Conservation (phyloP, 345 rosid species). For the Boechera stricta region DNA sequence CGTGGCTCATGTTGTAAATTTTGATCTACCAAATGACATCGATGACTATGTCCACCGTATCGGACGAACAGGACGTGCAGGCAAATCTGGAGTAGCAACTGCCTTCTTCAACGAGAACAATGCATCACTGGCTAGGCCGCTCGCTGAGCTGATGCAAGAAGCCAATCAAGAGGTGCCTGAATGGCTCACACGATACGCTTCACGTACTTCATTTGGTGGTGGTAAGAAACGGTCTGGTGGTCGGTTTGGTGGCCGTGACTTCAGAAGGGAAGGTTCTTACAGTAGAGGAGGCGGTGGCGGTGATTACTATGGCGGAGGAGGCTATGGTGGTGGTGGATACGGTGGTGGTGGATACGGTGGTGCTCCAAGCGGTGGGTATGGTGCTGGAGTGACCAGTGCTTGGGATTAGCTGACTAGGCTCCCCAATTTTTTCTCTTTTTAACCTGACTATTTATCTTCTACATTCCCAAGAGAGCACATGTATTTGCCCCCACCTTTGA, state of each 20-base stretch:
- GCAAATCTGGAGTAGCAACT: slow-evolving; percentile 89
- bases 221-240: slow-evolving; percentile 77
- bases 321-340: background rate
- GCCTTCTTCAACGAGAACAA: slow-evolving; percentile 95
- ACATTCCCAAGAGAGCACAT: slow-evolving; percentile 43
- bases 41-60: slow-evolving; percentile 97
- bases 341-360: slow-evolving; percentile 47
- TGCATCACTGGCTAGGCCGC: slow-evolving; percentile 66
- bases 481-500: slow-evolving; percentile 30
- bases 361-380: slow-evolving; percentile 45
- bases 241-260: slow-evolving; percentile 92
- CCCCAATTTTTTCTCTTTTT: slow-evolving; percentile 35
- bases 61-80: slow-evolving; percentile 97
- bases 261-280: slow-evolving; percentile 69
- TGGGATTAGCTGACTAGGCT: slow-evolving; percentile 66
- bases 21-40: slow-evolving; percentile 96
- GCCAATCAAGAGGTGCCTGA: slow-evolving; percentile 95
- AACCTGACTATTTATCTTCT: slow-evolving; percentile 31
- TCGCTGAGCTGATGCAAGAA: slow-evolving; percentile 91
- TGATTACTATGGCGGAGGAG: slow-evolving; percentile 52
- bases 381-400: slow-evolving; percentile 72
- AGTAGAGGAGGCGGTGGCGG: slow-evolving; percentile 63
- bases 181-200: slow-evolving; percentile 88
- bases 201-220: slow-evolving; percentile 66
- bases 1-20: slow-evolving; percentile 94